Evolutionary conservation across 2,329 filamentous ascomycete species (phyloP).

Genomic region (Mollisia scopiformis): DNA sequence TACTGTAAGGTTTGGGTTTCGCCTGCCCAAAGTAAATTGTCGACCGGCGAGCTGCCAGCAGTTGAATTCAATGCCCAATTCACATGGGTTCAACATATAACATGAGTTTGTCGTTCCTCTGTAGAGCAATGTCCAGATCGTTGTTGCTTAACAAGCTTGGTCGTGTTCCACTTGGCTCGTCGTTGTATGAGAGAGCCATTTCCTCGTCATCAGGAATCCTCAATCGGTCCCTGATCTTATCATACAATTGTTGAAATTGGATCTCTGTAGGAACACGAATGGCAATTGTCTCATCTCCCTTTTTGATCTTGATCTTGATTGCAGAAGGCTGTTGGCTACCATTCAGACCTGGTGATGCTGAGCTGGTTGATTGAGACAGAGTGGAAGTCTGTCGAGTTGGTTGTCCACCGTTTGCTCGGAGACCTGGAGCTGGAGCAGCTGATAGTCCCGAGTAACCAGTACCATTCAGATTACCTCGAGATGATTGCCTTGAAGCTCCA

Average conservation of each 20-base stretch:
- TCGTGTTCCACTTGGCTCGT: constrained; percentile 71
- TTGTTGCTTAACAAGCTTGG: constrained; percentile 76
- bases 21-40: constrained; percentile 6
- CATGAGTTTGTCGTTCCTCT: constrained; percentile 85
- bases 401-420: constrained; percentile 27
- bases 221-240: constrained; percentile 83
- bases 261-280: constrained; percentile 87
- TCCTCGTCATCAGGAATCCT: constrained; percentile 72
- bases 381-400: constrained; percentile 38
- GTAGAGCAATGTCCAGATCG: constrained; percentile 79
- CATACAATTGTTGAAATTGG: constrained; percentile 74
- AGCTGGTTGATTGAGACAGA: constrained; percentile 57
- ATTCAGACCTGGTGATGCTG: constrained; percentile 53
- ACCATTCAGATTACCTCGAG: constrained; percentile 64
- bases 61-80: constrained; percentile 11
- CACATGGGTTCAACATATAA: constrained; percentile 63
- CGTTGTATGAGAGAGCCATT: constrained; percentile 81
- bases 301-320: constrained; percentile 95
- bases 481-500: constrained; percentile 66
- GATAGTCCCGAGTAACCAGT: constrained; percentile 55
- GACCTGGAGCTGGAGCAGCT: constrained; percentile 48
- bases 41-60: constrained; percentile 19
- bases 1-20: constrained; percentile 7
- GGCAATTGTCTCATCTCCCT: constrained; percentile 87
- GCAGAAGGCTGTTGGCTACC: constrained; percentile 44